Base-by-base conservation (phyloP, 257 asterid genomes). In the Ilex aquifolium region DNA sequence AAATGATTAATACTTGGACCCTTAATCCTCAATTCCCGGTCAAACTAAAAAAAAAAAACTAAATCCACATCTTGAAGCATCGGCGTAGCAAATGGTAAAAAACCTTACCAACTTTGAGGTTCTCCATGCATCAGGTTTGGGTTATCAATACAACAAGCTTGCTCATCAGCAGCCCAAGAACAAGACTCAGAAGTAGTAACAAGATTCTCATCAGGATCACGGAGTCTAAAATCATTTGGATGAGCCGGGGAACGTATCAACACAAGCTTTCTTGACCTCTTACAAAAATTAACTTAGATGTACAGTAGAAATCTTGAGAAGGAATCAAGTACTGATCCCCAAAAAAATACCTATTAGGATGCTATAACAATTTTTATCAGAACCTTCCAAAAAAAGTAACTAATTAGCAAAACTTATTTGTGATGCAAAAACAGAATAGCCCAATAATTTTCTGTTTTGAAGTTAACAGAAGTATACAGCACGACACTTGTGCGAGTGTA, bases 81-180 rank as follows among this genome's bases (percentile, higher is more conserved):
- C 2, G 42, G 42, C 42, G 42, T 36, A 53, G 58, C 16, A 27
- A 32, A 10, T 57, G 65, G 50, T 32, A 39, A 29, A 48, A 61
- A 7, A 14, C 39, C 59, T 57, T 79, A 91, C 97, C 90, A 74
- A 58, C 77, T 80, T 56, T 57, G 77, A 67, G 80, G 68, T 54
- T 85, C 88, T 55, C 87, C 83, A 31, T 61, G 77, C 70, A 73
- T 40, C 59, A 59, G 53, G 69, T 74, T 80, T 60, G 74, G 82
- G 69, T 72, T 73, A 60, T 87, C 91, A 48, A 77, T 83, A 65
- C 89, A 74, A 62, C 76, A 81, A 60, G 82, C 85, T 59, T 68
- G 69, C 70, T 88, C 95, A 36, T 88, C 82, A 72, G 79, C 79
- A 57, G 72, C 82, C 89, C 82, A 75, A 69, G 89, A 83, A 75